These are phyloP conservation scores for Mycena belliarum DNA, from an alignment of 768 basidiomycete species.

Conservation along the genomic window DNA sequence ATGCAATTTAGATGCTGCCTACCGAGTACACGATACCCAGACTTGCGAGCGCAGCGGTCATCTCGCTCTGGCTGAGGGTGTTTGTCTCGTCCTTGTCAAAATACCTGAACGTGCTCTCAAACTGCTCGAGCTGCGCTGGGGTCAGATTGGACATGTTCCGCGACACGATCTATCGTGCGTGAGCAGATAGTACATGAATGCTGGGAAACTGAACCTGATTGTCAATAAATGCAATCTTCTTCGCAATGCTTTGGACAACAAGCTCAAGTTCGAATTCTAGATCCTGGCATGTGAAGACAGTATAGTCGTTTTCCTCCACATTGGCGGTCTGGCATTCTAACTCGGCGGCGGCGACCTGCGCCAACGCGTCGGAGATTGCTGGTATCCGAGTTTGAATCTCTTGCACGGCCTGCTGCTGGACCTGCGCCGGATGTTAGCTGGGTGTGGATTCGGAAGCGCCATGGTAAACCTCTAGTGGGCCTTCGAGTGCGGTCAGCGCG, in stretches of 20 bases:
- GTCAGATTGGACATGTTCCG: conserved; percentile 93
- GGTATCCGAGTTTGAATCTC: conserved; percentile 70
- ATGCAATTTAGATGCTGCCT: conserved; percentile 22
- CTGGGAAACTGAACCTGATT: conserved; percentile 66
- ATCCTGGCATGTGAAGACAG: conserved; percentile 86
- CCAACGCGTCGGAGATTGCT: conserved; percentile 57
- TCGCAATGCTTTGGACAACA: conserved; percentile 75
- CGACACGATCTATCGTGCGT: conserved; percentile 74
- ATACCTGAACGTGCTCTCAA: conserved; percentile 96
- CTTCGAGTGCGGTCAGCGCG: conserved; percentile 74
- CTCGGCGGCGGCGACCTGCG: conserved; percentile 63
- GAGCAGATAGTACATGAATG: neutral
- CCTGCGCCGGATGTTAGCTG: conserved; percentile 37
- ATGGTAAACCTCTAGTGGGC: conserved; percentile 65
- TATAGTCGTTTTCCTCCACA: conserved; percentile 96
- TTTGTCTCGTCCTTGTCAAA: conserved; percentile 95
- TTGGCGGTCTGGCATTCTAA: conserved; percentile 82
- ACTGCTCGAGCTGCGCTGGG: conserved; percentile 93
- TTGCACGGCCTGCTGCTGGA: conserved; percentile 70
- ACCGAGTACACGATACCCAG: conserved; percentile 92
- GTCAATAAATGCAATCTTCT: conserved; percentile 95
- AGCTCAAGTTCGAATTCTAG: conserved; percentile 87
- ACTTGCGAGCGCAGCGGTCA: conserved; percentile 93
- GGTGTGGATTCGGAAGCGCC: conserved; percentile 19
- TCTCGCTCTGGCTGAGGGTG: conserved; percentile 79